Conservation (phyloP, 352 stramenopile genomes). For the Aphanomyces astaci region DNA sequence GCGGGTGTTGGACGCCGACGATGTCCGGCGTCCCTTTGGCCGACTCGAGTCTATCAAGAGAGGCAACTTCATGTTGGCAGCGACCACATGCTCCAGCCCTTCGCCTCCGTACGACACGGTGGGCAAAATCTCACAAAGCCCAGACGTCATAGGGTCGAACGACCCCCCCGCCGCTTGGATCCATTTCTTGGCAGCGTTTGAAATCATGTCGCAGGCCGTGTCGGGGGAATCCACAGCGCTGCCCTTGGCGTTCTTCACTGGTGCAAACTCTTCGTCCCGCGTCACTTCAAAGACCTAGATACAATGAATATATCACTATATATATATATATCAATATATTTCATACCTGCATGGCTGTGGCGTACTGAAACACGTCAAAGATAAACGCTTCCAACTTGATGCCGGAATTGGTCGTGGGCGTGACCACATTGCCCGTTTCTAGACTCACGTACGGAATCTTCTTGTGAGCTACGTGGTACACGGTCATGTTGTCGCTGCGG, state of each 20-base stretch:
- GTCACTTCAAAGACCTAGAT: constrained; percentile 69
- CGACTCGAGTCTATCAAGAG: not conserved
- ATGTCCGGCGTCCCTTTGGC: not conserved
- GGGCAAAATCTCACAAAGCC: constrained; percentile 67
- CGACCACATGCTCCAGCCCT: constrained; percentile 37
- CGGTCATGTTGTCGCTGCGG: constrained; percentile 55
- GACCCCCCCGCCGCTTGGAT: constrained; percentile 30
- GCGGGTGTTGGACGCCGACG: not conserved
- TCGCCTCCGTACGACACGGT: constrained; percentile 85
- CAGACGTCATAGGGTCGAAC: constrained; percentile 23
- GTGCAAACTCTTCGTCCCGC: constrained; percentile 88
- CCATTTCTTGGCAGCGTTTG: constrained; percentile 58
- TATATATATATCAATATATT: not conserved
- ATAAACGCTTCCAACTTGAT: constrained; percentile 99
- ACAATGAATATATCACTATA: not conserved
- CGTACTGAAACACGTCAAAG: constrained; percentile 97
- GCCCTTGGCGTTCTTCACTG: constrained; percentile 87
- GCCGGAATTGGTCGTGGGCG: constrained; percentile 83
- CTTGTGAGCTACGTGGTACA: constrained; percentile 97
- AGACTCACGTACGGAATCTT: constrained; percentile 92
- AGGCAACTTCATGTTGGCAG: constrained; percentile 8
- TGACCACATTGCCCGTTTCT: constrained; percentile 24
- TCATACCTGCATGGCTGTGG: constrained; percentile 84
- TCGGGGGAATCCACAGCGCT: constrained; percentile 74
- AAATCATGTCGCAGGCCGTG: constrained; percentile 65